Conservation (phyloP, 2,329 filamentous ascomycete species). For the Geosmithia putterillii region DNA sequence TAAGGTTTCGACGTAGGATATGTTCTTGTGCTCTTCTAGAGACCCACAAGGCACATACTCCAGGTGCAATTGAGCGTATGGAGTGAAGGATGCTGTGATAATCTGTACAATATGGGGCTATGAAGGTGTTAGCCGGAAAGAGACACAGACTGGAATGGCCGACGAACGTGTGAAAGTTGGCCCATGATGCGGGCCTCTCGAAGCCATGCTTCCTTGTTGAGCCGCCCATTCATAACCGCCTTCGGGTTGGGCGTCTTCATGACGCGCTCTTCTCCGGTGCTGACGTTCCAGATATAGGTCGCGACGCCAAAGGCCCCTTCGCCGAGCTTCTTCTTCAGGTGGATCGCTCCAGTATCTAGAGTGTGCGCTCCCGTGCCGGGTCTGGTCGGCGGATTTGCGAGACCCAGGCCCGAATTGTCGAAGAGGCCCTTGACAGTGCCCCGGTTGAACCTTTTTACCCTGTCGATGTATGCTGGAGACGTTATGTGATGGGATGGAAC, state of each 20-base stretch:
- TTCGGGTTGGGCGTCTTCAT: constrained; percentile 9
- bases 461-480: constrained; percentile 8
- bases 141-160: background rate
- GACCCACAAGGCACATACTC: constrained; percentile 6
- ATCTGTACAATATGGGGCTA: constrained; percentile 7
- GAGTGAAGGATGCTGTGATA: background rate
- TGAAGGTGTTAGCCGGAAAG: constrained; percentile 1
- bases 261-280: constrained; percentile 8
- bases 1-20: constrained; percentile 6
- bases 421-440: constrained; percentile 5
- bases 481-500: constrained; percentile 2
- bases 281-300: constrained; percentile 10
- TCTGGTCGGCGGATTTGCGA: background rate
- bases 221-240: background rate
- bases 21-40: background rate
- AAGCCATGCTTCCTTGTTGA: constrained; percentile 5
- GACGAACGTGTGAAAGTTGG: constrained; percentile 8
- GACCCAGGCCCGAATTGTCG: background rate
- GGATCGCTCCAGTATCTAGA: constrained; percentile 2
- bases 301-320: constrained; percentile 8
- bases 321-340: constrained; percentile 6
- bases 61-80: constrained; percentile 4
- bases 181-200: constrained; percentile 10
- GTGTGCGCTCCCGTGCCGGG: background rate
- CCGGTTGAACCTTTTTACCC: constrained; percentile 6